phyloP scores from a whole-genome alignment of 139 green algal species.

The Picochlorum costavermella region DNA sequence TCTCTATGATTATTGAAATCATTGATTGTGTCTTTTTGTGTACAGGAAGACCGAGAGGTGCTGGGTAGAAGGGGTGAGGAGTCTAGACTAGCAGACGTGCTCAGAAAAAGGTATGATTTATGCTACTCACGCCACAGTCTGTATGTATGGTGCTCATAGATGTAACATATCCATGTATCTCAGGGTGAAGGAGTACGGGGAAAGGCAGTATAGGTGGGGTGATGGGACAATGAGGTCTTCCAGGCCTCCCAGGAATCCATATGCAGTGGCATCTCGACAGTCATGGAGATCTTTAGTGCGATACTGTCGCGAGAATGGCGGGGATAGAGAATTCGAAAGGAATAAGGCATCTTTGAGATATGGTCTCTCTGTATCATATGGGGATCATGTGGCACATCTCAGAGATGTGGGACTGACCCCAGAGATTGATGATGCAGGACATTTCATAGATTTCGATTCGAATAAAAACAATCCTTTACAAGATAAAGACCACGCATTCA shows the following conservation, averaged over 20 bases:
- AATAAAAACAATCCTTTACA: conserved; percentile 7
- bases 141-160: too few species aligned
- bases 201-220: conserved; percentile 19
- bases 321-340: conserved; percentile 19
- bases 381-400: conserved; percentile 13
- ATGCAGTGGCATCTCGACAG: conserved; percentile 19
- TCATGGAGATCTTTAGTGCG: conserved; percentile 21
- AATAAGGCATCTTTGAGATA: conserved; percentile 16
- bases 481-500: conserved; percentile 22
- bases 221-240: conserved; percentile 22
- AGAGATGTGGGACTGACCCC: conserved; percentile 1
- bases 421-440: conserved; percentile 6
- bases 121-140: too few species aligned
- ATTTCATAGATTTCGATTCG: not conserved
- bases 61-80: too few species aligned
- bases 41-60: too few species aligned
- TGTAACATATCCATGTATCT: not conserved
- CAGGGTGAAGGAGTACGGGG: conserved; percentile 22
- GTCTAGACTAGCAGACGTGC: too few species aligned
- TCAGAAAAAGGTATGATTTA: too few species aligned
- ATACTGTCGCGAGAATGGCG: conserved; percentile 23
- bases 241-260: conserved; percentile 15
- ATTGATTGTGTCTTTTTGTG: not conserved
- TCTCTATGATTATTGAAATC: not conserved
- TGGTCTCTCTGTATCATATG: conserved; percentile 4